Evolutionary conservation across 202 grass and related monocot genomes (phyloP), one percentile per base, ranked within the genome.

Genomic region (Bolboschoenoplectus hybrid): DNA sequence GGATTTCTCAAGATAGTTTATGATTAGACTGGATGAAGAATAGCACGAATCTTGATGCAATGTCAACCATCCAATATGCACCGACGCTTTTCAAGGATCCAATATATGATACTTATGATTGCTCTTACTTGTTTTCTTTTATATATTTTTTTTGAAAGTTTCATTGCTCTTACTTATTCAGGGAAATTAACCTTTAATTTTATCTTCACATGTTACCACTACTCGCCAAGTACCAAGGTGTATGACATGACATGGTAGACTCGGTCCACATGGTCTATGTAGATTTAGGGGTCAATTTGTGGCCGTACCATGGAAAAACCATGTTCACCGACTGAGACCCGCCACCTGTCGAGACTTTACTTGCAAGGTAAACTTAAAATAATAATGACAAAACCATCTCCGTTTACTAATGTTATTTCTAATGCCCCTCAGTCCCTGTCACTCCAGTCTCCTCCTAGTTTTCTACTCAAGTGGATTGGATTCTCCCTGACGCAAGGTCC

Each of bases 181-280:
- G 20, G 2, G 35, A 67, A 26, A 38, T 67, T 67, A 67, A 38
- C 3, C 10, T 12, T 12, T 10, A 64, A 64, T 1, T 26, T 26
- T 26, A 26, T 26, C 26, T 26, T 26, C 0, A 26, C 26, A 26
- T 26, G 26, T 26, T 26, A 26, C 26, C 26, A 26, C 26, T 26
- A 26, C 26, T 26, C 26, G 5, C 43, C 2, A 44, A 44, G 43
- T 44, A 44, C 43, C 1, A 44, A 44, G 5, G 43, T 44, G 43
- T 58, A 58, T 58, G 56, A 16, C 10, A 39, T 77, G 81, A 82
- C 45, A 67, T 68, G 63, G 45, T 83, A 51, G 44, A 83, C 81
- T 11, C 26, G 81, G 63, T 83, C n/a, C 55, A 39, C 10, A 69
- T 19, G 20, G 63, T 46, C 36, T 16, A 61, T 55, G 9, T 44